Evolutionary conservation across 352 stramenopile genomes (phyloP).

Genomic region (Globisporangium acanthophoron): DNA sequence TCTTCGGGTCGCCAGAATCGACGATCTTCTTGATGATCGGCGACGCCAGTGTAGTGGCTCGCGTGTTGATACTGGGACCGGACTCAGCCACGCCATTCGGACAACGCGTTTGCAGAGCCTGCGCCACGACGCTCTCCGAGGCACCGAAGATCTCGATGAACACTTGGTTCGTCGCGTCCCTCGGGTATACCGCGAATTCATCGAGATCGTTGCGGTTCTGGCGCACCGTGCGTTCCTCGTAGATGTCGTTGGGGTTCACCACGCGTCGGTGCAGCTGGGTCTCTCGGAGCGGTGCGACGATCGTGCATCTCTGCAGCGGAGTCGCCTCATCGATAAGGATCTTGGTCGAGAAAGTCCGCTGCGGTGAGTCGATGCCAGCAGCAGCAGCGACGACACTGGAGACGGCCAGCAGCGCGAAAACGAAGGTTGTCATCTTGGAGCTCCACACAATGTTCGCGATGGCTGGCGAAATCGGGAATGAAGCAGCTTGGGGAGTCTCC

Average conservation of each 20-base stretch:
- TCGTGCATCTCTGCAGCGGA: neutral
- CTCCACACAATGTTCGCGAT: no score
- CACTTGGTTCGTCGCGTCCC: conserved; percentile 5
- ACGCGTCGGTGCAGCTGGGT: conserved; percentile 12
- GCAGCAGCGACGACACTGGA: neutral
- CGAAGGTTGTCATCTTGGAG: no score
- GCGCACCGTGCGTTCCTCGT: conserved; percentile 6
- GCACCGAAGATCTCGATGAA: conserved; percentile 14
- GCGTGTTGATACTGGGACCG: neutral
- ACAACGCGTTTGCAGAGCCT: neutral
- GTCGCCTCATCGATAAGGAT: conserved; percentile 6
- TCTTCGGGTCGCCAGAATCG: conserved; percentile 23
- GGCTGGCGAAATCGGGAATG: no score
- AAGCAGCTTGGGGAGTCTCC: no score
- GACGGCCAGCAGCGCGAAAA: no score
- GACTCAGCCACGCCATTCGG: conserved; percentile 9
- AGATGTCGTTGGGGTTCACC: conserved; percentile 1
- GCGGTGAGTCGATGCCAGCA: neutral
- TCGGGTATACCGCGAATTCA: neutral
- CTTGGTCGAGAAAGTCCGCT: conserved; percentile 4
- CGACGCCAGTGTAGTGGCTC: neutral
- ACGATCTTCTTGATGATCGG: conserved; percentile 22
- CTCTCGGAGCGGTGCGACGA: conserved; percentile 4
- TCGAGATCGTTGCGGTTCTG: conserved; percentile 6
- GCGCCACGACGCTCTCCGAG: conserved; percentile 1